Conservation (phyloP, 2,329 filamentous ascomycete species). For the Arthrobotrys sphaeroides region DNA sequence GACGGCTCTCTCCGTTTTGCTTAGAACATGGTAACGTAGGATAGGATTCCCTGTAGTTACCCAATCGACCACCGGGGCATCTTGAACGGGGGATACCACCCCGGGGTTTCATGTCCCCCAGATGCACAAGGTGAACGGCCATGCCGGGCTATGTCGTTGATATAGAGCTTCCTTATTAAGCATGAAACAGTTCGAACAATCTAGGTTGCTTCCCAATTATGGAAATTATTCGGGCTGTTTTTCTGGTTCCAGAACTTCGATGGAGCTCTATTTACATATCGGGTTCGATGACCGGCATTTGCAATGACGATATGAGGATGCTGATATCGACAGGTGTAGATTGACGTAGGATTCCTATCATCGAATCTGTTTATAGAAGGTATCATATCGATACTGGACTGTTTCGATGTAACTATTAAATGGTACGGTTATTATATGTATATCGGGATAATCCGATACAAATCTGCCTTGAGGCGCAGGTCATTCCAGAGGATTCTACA, state of each 20-base stretch:
- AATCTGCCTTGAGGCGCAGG: neutral
- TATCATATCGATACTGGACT: conserved; percentile 15
- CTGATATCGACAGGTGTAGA: neutral
- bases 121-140: conserved; percentile 5
- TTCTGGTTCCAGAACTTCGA: conserved; percentile 13
- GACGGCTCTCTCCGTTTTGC: conserved; percentile 30
- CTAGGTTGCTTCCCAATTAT: neutral
- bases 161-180: conserved; percentile 24
- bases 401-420: neutral
- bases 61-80: neutral
- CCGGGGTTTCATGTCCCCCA: neutral
- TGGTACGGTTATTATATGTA: neutral
- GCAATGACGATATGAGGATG: neutral
- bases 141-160: neutral
- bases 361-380: neutral
- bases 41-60: conserved; percentile 9
- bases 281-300: neutral
- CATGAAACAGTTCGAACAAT: conserved; percentile 19
- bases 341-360: neutral
- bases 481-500: too few relatives aligned
- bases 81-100: neutral
- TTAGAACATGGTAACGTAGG: neutral
- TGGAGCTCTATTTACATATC: conserved; percentile 37
- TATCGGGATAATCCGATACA: neutral
- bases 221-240: conserved; percentile 28